Evolutionary conservation across 108 stramenopile species (phyloP).

Genomic region (Cyclotella baltica): DNA sequence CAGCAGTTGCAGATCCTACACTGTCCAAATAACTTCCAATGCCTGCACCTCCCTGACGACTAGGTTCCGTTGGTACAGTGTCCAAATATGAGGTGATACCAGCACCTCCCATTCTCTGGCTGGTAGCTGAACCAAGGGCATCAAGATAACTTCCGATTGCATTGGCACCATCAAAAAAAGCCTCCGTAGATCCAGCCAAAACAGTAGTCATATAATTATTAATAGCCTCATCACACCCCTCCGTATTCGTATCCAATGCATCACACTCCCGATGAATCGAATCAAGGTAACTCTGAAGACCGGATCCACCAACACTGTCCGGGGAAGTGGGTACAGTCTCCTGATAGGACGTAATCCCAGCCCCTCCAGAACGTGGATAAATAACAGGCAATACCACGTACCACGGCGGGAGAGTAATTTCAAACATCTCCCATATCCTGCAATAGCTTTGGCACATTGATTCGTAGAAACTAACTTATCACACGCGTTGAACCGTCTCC

Average conservation of each 20-base stretch:
- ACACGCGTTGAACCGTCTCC: constrained; percentile 37
- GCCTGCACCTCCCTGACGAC: constrained; percentile 24
- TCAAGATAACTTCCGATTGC: constrained; percentile 52
- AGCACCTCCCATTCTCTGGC: constrained; percentile 34
- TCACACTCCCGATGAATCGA: background rate
- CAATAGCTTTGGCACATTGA: constrained; percentile 44
- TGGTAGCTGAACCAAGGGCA: constrained; percentile 21
- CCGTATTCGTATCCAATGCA: background rate
- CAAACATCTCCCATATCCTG: constrained; percentile 25
- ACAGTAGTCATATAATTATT: constrained; percentile 50
- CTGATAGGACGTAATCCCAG: constrained; percentile 30
- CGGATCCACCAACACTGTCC: background rate
- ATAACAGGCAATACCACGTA: constrained; percentile 38
- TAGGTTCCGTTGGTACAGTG: background rate
- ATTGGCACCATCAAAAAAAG: constrained; percentile 35
- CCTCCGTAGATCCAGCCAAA: constrained; percentile 25
- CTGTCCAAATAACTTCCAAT: constrained; percentile 39
- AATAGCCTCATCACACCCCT: constrained; percentile 37
- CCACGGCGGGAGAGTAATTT: constrained; percentile 39
- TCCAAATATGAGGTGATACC: constrained; percentile 43
- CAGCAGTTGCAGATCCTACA: no score
- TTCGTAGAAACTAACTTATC: constrained; percentile 38
- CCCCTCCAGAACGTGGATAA: constrained; percentile 37
- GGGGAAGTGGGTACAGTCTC: constrained; percentile 17
- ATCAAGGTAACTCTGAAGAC: background rate